phyloP scores from a whole-genome alignment of 225 moss, liverwort and hornwort species.

The Bryum argenteum region DNA sequence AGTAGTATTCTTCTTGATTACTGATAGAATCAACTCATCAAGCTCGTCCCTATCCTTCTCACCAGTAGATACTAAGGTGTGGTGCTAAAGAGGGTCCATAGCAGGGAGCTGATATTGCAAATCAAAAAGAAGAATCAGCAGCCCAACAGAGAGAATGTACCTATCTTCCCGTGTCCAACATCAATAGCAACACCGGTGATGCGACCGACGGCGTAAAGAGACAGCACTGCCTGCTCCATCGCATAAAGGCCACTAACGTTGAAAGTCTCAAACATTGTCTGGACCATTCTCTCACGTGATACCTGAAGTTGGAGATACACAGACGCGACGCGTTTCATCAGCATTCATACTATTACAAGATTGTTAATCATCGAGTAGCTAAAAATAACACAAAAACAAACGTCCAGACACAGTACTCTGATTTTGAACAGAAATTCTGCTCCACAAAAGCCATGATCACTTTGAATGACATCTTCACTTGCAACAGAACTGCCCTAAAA shows the following conservation, averaged over 20 bases:
- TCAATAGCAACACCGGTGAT: constrained; percentile 96
- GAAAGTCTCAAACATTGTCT: constrained; percentile 99
- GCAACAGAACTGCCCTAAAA: constrained; percentile 1
- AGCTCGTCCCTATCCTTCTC: constrained; percentile 6
- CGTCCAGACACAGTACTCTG: not conserved
- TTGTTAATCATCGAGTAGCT: not conserved
- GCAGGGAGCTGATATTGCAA: constrained; percentile 14
- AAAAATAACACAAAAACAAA: not conserved
- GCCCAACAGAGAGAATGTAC: constrained; percentile 41
- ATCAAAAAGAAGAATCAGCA: not conserved
- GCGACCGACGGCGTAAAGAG: constrained; percentile 94
- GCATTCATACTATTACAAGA: constrained; percentile 12
- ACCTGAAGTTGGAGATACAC: constrained; percentile 48
- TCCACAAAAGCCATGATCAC: constrained; percentile 7
- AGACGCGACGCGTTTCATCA: constrained; percentile 21
- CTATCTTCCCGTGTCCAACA: constrained; percentile 95
- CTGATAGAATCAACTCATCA: not conserved
- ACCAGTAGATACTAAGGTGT: not conserved
- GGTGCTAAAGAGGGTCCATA: not conserved
- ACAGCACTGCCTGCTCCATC: constrained; percentile 97
- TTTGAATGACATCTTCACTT: not conserved
- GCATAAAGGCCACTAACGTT: constrained; percentile 96
- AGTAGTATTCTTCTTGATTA: not conserved
- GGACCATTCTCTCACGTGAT: constrained; percentile 91
- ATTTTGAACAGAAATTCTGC: not conserved